A percentile compares a stretch with the other conserved stretches of the same genome.
Conservation (phyloP, 78 protist species). For the Anaeramoeba ignava region DNA sequence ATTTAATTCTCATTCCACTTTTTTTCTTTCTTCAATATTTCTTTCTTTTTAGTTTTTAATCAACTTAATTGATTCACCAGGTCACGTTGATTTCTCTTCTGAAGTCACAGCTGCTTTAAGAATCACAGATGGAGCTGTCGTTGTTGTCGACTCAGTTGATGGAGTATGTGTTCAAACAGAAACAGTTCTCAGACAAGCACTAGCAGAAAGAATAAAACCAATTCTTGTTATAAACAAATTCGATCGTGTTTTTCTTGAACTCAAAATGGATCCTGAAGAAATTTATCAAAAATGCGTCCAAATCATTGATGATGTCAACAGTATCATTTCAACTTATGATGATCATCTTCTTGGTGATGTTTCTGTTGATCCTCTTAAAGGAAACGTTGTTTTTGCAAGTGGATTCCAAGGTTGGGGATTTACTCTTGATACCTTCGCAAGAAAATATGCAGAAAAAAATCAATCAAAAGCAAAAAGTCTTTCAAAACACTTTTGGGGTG, state of each 20-base stretch:
- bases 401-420: neutral
- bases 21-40: too few species aligned
- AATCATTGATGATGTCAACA: neutral
- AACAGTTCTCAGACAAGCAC: neutral
- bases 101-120: too few species aligned
- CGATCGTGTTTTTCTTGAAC: neutral
- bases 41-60: too few species aligned
- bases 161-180: neutral
- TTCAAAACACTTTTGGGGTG: neutral
- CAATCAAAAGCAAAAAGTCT: neutral
- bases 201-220: neutral
- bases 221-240: neutral
- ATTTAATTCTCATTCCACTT: too few species aligned
- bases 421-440: neutral
- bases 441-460: neutral
- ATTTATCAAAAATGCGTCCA: neutral
- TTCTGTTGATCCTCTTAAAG: neutral
- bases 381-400: neutral
- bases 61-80: too few species aligned
- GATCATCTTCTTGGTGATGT: neutral
- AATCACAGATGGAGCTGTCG: too few species aligned
- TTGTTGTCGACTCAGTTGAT: too few species aligned
- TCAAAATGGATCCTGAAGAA: neutral
- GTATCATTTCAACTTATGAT: neutral
- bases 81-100: too few species aligned